These are phyloP conservation scores for Peronospora destructor DNA, from an alignment of 352 stramenopile species.

Conservation along the genomic window DNA sequence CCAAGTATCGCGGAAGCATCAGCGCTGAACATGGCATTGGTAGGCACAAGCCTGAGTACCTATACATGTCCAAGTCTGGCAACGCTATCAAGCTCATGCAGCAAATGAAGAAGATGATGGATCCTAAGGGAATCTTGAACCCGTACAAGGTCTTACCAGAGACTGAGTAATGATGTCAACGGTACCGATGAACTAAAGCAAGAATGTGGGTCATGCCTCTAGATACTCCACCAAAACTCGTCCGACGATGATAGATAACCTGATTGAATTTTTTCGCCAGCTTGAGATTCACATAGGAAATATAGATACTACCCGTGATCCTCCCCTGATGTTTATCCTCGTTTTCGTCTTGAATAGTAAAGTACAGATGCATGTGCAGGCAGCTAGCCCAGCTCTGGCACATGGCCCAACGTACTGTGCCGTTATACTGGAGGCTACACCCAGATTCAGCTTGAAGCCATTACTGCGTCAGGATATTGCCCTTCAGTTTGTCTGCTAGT, in stretches of 20 bases:
- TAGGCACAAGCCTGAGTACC: constrained; percentile 87
- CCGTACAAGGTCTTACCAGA: constrained; percentile 89
- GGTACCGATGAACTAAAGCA: not conserved
- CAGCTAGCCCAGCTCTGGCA: no score
- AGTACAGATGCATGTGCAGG: no score
- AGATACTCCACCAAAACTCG: constrained; percentile 10
- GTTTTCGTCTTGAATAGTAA: constrained; percentile 70
- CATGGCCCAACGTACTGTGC: no score
- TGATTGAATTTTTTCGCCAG: constrained; percentile 37
- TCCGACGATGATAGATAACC: constrained; percentile 3
- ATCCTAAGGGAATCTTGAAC: constrained; percentile 95
- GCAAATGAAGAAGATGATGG: constrained; percentile 91
- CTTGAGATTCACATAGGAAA: constrained; percentile 58
- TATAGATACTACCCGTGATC: constrained; percentile 49
- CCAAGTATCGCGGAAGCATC: constrained; percentile 89
- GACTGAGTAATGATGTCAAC: constrained; percentile 14
- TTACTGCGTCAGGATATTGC: no score
- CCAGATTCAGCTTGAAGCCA: no score
- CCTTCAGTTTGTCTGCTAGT: no score
- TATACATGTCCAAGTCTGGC: constrained; percentile 80
- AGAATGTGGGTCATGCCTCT: constrained; percentile 8
- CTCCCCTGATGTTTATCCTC: constrained; percentile 70
- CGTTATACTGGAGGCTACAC: no score
- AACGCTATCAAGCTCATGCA: constrained; percentile 88
- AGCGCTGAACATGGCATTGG: constrained; percentile 97